Base-by-base conservation (phyloP, 2,329 filamentous ascomycete species). In the Ploettnerulaceae sp. region DNA sequence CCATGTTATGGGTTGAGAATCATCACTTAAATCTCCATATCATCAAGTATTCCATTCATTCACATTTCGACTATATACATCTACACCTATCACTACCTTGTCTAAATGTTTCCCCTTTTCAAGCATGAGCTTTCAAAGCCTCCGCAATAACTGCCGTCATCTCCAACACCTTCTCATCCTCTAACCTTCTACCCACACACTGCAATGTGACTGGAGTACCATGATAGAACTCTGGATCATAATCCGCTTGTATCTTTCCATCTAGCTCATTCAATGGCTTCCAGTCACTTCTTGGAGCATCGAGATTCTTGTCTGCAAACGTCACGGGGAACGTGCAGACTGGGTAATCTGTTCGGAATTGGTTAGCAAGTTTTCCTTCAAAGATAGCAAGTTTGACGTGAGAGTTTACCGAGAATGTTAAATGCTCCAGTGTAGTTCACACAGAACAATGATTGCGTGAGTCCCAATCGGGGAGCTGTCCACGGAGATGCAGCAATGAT, bases 261-360 rank as follows among this genome's bases (percentile, higher is more conserved):
- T 64, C 62, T 9, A 55, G 48, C 31, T 58, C 50, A 49, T 58
- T 63, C 31, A 63, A 52, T 1, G 60, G 56, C 9, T 20, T 58
- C 58, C 57, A 61, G 12, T 28, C 38, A 5, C 43, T 42, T 33
- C 56, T 53, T 6, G 15, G 29, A n/a, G 32, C 47, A 14, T 73
- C 70, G 0, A 69, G 31, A 2, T 49, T 48, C 53, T 68, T 66
- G 47, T 72, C 67, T 0, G 68, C 68, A 42, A 61, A 61, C 0
- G 68, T 70, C 2, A 74, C 67, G 0, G 71, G 71, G 5, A 74
- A 64, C 1, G 69, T 69, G 8, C 69, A 62, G 7, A 50, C 53
- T 12, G 57, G 59, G 34, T 64, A 61, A 47, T 66, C 63, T 57
- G 45, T 11, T 11, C 5, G 11, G 7, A 3, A 21, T 35, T 2